Base-by-base conservation (phyloP, 208 protist species). In the Leishmania amazonensis region DNA sequence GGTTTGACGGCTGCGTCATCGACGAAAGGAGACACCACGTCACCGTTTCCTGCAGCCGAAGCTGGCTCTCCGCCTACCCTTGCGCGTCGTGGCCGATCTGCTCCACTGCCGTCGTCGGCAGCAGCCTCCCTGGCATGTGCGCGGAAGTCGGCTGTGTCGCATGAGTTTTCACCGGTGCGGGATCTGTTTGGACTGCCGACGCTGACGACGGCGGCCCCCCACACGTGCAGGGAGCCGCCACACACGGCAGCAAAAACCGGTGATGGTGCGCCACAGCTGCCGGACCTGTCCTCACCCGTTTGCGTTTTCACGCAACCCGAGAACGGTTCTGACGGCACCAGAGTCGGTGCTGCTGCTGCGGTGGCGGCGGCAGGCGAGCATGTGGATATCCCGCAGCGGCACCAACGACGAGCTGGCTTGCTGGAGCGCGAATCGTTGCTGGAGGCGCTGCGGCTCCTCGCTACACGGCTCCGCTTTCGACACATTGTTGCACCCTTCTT, bases 381-480 rank as follows among this genome's bases (percentile, higher is more conserved):
- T 19, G 17, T 51, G 3, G 21, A 21, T 8, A 28, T 70, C 31
- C 53, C 7, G 8, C 62, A 72, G 45, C n/a, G 24, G 8, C 78
- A 40, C 19, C 47, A 45, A 19, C 74, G 75, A 4, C 71, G 54
- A 7, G 53, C 49, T n/a, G 24, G 38, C 35, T 31, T 51, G 64
- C 62, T 87, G 49, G 74, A 87, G 79, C 71, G 51, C 51, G 94
- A 95, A 74, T 45, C 84, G 74, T 80, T 94, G 77, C 80, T 87
- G 17, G 91, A 89, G 71, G 64, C 79, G 60, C 83, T 96, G 28
- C 87, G 83, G 35, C 82, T 91, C 11, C 78, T 91, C 35, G 81
- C 86, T 42, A 85, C 82, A 3, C 90, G 90, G 0, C 75, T 84
- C n/a, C 80, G 73, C n/a, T 97, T 97, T 79, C 85, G 88, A 78